phyloP scores from a whole-genome alignment of 1,139 yeast species.

The Meyerozyma elateridarum region DNA sequence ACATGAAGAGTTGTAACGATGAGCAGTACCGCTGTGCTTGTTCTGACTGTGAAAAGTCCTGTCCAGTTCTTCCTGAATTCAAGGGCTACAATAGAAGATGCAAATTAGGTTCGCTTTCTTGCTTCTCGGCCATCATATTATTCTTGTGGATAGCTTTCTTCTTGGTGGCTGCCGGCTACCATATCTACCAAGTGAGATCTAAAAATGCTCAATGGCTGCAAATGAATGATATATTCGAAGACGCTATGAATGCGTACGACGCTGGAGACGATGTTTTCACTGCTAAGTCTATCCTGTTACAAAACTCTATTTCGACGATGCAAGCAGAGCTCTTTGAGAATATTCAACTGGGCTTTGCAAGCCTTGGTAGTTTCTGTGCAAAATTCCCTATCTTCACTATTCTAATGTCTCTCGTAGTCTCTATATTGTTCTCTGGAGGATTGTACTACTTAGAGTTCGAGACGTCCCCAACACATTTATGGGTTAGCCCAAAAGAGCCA shows the following conservation, averaged over 20 bases:
- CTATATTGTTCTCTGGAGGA: constrained; percentile 50
- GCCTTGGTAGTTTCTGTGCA: constrained; percentile 52
- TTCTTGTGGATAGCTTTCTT: constrained; percentile 42
- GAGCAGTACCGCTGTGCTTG: constrained; percentile 77
- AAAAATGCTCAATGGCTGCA: constrained; percentile 8
- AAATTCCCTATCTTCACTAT: constrained; percentile 54
- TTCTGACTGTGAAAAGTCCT: constrained; percentile 77
- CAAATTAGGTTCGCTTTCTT: constrained; percentile 59
- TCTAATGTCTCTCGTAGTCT: constrained; percentile 36
- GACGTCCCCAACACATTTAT: constrained; percentile 71
- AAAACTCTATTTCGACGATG: constrained; percentile 4
- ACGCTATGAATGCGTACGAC: constrained; percentile 15
- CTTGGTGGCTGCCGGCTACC: constrained; percentile 34
- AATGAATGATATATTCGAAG: constrained; percentile 10
- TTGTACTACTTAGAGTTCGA: constrained; percentile 56
- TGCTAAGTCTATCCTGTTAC: constrained; percentile 3
- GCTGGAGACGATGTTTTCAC: constrained; percentile 20
- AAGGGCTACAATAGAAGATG: constrained; percentile 37
- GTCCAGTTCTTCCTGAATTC: constrained; percentile 61
- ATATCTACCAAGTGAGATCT: constrained; percentile 26
- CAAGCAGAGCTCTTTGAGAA: constrained; percentile 11
- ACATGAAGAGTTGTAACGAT: constrained; percentile 56
- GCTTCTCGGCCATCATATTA: constrained; percentile 64
- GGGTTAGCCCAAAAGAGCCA: constrained; percentile 84
- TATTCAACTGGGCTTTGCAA: constrained; percentile 34